Conservation (phyloP, 306 rosid genomes). For the Sechiopsis laciniata region DNA sequence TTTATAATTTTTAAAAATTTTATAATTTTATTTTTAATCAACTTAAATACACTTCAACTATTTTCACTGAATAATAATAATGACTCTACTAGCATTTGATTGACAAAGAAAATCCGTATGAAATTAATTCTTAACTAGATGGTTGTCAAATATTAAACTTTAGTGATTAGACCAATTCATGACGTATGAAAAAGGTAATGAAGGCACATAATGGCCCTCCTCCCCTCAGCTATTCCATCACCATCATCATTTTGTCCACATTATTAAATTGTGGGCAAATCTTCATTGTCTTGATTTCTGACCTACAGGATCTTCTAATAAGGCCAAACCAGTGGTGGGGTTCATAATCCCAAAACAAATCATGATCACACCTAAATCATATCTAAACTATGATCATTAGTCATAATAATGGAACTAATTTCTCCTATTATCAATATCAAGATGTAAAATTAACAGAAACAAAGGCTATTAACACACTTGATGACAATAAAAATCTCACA, state of each 20-base stretch:
- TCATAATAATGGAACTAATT: conserved; percentile 34
- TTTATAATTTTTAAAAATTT: no score
- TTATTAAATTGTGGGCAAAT: conserved; percentile 28
- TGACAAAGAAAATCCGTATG: no score
- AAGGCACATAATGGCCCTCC: no score
- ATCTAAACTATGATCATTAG: conserved; percentile 26
- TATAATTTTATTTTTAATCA: no score
- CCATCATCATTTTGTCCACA: conserved; percentile 26
- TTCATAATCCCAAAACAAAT: conserved; percentile 58
- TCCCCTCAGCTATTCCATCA: conserved; percentile 9
- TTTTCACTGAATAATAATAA: no score
- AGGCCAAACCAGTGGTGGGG: conserved; percentile 32
- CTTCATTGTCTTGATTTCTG: conserved; percentile 38
- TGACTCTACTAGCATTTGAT: no score
- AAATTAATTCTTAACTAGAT: no score
- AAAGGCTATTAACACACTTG: conserved; percentile 44
- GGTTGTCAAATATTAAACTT: no score
- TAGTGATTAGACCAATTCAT: no score
- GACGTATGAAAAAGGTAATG: no score
- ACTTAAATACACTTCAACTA: no score
- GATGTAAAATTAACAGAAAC: conserved; percentile 47
- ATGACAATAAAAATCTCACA: conserved; percentile 25
- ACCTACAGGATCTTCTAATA: conserved; percentile 35
- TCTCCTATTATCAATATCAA: conserved; percentile 51
- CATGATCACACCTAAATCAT: conserved; percentile 45